Evolutionary conservation across 2,329 filamentous ascomycete species (phyloP), one percentile per base, ranked within the genome.

Genomic region (Pseudogymnoascus destructans): DNA sequence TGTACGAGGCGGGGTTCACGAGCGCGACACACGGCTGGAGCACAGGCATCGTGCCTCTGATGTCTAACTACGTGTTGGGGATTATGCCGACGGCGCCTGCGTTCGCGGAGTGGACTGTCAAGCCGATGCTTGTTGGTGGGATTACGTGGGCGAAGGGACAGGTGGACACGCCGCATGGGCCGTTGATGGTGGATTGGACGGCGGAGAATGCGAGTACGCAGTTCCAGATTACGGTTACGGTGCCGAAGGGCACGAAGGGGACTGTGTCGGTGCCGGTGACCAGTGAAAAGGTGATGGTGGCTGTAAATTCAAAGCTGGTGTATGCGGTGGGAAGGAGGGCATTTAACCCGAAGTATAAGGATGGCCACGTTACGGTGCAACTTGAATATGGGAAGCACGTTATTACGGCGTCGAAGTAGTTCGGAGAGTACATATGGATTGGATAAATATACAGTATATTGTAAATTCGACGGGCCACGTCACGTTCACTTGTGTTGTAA

Each of bases 1-100:
- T 73, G 25, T 79, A 79, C 60, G 71, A 78, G 63, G 71, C 65
- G 1, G 72, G 65, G 0, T 78, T 73, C 59, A 79, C 75, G 13
- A 76, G 73, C 15, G 72, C 76, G 66, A 72, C 76, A 0, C 77
- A 79, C 58, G 77, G 74, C 0, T 79, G 77, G 77, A 72, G 72
- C 2, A 78, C 76, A 1, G 77, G 77, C 5, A 69, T 79, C 13
- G 73, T 77, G 42, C 74, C 77, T 1, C 65, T 75, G 5, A 62
- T 77, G 60, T 74, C 67, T 5, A 73, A 72, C 46, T 73, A 75
- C 38, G 70, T 79, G 1, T 68, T 79, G 0, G 77, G 77, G 1
- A 72, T 79, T 3, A 70, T 62, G 52, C 76, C 77, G 1, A 66
- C 69, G 5, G 68, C 66, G 3, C 73, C 74, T 0, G 77, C 75